These are phyloP conservation scores for Capillidium heterosporum DNA, from an alignment of 371 early-diverging fungal species.

Conservation along the genomic window DNA sequence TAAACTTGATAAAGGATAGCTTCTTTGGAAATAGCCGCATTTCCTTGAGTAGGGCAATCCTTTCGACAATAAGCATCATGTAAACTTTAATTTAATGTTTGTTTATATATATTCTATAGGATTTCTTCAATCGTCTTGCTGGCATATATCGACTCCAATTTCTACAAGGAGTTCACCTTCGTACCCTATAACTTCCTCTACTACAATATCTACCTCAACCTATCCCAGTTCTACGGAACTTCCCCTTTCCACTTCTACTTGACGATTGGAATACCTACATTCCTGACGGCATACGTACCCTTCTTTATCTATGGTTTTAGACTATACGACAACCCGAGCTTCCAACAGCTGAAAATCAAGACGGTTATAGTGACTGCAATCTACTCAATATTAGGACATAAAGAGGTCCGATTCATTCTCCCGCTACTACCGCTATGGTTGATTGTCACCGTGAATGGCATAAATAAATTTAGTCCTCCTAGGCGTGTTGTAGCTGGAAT, in stretches of 20 bases:
- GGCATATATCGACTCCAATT: conserved; percentile 31
- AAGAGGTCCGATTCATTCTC: conserved; percentile 83
- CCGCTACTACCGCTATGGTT: conserved; percentile 64
- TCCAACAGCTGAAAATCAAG: neutral
- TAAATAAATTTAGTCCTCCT: conserved; percentile 11
- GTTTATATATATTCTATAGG: conserved; percentile 9
- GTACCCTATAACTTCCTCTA: conserved; percentile 54
- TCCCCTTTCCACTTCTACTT: conserved; percentile 85
- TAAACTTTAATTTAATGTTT: neutral
- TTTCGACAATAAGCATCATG: conserved; percentile 6
- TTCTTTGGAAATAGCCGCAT: conserved; percentile 1
- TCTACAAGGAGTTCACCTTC: conserved; percentile 37
- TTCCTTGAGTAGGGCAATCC: neutral
- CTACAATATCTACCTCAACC: conserved; percentile 53
- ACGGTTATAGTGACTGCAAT: conserved; percentile 8
- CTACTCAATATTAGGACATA: conserved; percentile 67
- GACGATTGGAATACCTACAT: conserved; percentile 54
- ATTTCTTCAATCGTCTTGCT: conserved; percentile 20
- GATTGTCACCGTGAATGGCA: conserved; percentile 35
- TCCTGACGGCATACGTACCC: conserved; percentile 45
- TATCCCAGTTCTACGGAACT: conserved; percentile 74
- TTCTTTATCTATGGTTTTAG: conserved; percentile 19
- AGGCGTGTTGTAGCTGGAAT: conserved; percentile 21
- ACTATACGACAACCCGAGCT: conserved; percentile 6
- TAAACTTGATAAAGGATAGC: conserved; percentile 16